Percentiles rank a stretch among this genome's conserved stretches.
Evolutionary conservation across 208 protist genomes (phyloP).

Genomic region (Wallacemonas sp.): DNA sequence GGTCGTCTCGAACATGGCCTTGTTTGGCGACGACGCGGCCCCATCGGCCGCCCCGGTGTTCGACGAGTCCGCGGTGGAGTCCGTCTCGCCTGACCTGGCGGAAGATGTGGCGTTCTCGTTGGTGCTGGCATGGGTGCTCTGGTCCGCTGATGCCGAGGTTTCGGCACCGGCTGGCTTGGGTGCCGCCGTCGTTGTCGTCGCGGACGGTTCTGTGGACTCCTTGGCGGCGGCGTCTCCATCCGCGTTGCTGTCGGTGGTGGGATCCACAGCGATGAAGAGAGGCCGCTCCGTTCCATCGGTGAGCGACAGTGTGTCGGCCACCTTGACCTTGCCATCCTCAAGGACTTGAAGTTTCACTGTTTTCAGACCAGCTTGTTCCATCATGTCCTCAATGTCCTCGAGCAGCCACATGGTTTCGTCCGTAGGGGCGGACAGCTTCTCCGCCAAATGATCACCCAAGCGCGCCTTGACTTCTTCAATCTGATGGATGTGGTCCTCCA

Average conservation of each 20-base stretch:
- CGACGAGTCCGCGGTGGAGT: not conserved
- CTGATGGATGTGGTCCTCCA: constrained; percentile 80
- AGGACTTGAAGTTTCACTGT: constrained; percentile 74
- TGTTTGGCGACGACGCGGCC: constrained; percentile 14
- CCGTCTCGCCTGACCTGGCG: too few relatives aligned
- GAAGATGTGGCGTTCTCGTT: too few relatives aligned
- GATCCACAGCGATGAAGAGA: constrained; percentile 44
- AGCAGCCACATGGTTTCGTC: constrained; percentile 83
- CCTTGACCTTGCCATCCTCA: constrained; percentile 60
- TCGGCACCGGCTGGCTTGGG: too few relatives aligned
- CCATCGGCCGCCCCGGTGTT: too few relatives aligned
- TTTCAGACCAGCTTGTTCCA: constrained; percentile 75
- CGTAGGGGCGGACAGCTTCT: constrained; percentile 55
- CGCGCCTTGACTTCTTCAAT: constrained; percentile 73
- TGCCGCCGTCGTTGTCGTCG: too few relatives aligned
- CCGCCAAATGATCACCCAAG: constrained; percentile 64
- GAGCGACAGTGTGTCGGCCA: constrained; percentile 44
- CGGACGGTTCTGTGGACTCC: too few relatives aligned
- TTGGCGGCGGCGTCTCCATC: not conserved
- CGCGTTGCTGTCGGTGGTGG: not conserved
- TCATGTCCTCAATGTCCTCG: constrained; percentile 88
- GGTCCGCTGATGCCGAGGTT: too few relatives aligned
- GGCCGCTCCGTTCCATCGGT: constrained; percentile 79
- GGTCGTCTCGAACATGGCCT: constrained; percentile 33
- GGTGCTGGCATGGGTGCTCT: too few relatives aligned